Conservation (phyloP, 441 rosid species). For the Iberis amara region DNA sequence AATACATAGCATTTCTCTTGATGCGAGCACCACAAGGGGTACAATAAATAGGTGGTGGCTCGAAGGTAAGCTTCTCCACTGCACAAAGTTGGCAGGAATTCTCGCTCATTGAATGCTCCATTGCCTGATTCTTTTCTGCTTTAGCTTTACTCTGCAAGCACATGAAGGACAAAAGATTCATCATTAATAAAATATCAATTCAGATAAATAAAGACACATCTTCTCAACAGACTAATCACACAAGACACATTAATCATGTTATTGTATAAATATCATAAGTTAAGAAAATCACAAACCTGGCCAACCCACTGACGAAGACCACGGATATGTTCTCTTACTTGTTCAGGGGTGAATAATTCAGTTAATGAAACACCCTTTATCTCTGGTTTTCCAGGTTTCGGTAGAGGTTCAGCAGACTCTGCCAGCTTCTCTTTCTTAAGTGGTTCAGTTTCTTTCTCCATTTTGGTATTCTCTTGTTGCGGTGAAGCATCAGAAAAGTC, state of each 20-base stretch:
- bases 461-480: conserved; percentile 45
- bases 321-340: conserved; percentile 82
- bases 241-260: too few relatives aligned
- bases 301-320: conserved; percentile 99
- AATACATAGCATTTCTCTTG: conserved; percentile 94
- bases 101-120: conserved; percentile 92
- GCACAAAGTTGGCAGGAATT: conserved; percentile 99
- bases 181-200: conserved; percentile 5
- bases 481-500: conserved; percentile 35
- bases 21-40: conserved; percentile 93
- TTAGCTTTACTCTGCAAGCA: conserved; percentile 82
- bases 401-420: conserved; percentile 45
- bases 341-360: conserved; percentile 97
- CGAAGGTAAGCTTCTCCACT: conserved; percentile 96
- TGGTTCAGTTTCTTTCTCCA: conserved; percentile 52
- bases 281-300: conserved; percentile 50
- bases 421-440: conserved; percentile 49
- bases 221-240: background rate
- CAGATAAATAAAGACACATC: background rate
- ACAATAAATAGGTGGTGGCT: conserved; percentile 97
- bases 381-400: conserved; percentile 91
- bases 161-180: conserved; percentile 7
- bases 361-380: conserved; percentile 95
- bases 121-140: conserved; percentile 92
- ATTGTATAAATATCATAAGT: background rate